Conservation (phyloP, 306 rosid genomes). For the Acacia acuminata region DNA sequence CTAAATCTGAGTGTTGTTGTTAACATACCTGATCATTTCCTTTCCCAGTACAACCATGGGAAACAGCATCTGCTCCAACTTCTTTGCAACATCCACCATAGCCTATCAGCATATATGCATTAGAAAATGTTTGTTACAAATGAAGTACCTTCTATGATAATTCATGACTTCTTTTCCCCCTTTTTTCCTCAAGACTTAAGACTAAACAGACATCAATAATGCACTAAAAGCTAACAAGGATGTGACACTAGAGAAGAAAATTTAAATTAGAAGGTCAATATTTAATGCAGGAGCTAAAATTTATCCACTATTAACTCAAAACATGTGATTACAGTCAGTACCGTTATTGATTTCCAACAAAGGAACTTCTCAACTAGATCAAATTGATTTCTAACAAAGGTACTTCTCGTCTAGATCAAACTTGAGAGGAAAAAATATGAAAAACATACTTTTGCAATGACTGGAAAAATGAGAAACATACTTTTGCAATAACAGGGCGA, state of each 20-base stretch:
- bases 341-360: neutral
- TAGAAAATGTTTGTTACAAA: constrained; percentile 2
- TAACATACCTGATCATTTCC: constrained; percentile 91
- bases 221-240: neutral
- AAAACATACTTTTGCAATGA: constrained; percentile 56
- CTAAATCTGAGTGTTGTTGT: neutral
- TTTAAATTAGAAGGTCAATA: neutral
- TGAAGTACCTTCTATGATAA: neutral
- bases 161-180: neutral
- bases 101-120: constrained; percentile 52
- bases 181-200: neutral
- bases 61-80: constrained; percentile 98
- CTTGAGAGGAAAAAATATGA: neutral
- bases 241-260: neutral
- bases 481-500: constrained; percentile 83
- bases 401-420: neutral
- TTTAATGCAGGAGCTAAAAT: neutral
- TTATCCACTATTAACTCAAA: neutral
- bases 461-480: constrained; percentile 27
- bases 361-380: neutral
- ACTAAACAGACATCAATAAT: neutral
- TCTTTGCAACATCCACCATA: constrained; percentile 94
- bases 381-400: neutral
- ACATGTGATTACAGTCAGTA: neutral
- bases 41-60: constrained; percentile 98